Base-by-base conservation (phyloP, 2,329 filamentous ascomycete genomes). In the Penicillium sp. region DNA sequence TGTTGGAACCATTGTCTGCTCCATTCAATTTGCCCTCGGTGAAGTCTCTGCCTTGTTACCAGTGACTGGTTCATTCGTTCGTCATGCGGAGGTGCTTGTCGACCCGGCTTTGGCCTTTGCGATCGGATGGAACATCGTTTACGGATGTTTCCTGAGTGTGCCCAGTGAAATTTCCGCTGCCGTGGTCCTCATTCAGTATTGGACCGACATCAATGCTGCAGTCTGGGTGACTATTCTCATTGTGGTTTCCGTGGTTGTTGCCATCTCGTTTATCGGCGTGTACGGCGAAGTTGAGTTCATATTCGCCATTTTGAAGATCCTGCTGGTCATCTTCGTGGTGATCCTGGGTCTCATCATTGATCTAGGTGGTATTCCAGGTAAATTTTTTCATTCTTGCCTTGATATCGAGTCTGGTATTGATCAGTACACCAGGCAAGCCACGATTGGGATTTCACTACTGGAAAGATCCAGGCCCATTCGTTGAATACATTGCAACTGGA, bases 361-460 rank as follows among this genome's bases (percentile, higher is more conserved):
- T 68, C 81, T 89, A 0, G 88, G 88, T 33, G 88, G 87, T 51
- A 81, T 86, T 1, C 83, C 87, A 0, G 85, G 85, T 4, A 83
- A 22, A 38, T 19, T 76, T 79, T 40, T 82, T 84, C 49, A 66
- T 82, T 24, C 80, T 79, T 24, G 71, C 82, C n/a, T 66, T 82
- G 42, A 67, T 82, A 42, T 68, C 81, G 51, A 76, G 78, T 1
- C 75, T 89, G 80, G 89, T 60, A 86, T 89, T 68, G 84, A 88
- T 68, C 80, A 15, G 7, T 19, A 13, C 17, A 30, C 6, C 17
- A 55, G 53, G 53, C 17, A 40, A 83, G 0, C 81, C 84, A 22
- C 79, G 84, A 4, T 82, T 88, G 56, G 89, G 89, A 1, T 91
- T 91, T 74, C 76, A 81, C 42, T 91, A 90, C 75, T 93, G 90